Base-by-base conservation (phyloP, 2,329 filamentous ascomycete species). In the Botryotinia narcissicola region DNA sequence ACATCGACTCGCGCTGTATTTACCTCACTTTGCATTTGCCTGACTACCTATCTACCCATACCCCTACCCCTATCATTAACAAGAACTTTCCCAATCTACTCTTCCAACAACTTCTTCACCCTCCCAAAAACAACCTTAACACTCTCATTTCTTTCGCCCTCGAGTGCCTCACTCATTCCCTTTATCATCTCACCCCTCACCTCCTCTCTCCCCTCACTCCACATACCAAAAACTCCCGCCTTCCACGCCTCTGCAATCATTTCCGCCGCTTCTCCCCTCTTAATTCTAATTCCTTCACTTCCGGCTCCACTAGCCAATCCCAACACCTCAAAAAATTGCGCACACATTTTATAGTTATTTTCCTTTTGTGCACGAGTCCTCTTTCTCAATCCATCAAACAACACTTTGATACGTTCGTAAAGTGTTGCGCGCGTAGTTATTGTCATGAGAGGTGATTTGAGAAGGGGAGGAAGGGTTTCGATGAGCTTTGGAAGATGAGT, bases 241-340 rank as follows among this genome's bases (percentile, higher is more conserved):
- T 70, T 70, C 48, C 80, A 69, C 8, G 78, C 78, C 62, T 77
- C 74, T 7, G 78, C 76, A 12, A 81, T 76, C 72, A 76, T 76
- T 44, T 79, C 78, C 18, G 79, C 80, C 42, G 81, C 80, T 59
- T 82, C 80, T 1, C 74, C 78, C 54, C 80, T 78, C 75, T 81
- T 81, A 14, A 76, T 71, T 70, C 81, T 77, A 73, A 81, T 74
- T 3, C 73, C 72, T 69, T 82, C 81, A 62, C 74, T 80, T 1
- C 81, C 81, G 12, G 79, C 76, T 35, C 79, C 79, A 70, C 79
- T 78, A 3, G 76, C 72, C 9, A 82, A 66, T 64, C 81, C 79
- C 29, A 82, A 54, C 5, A 78, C 10, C n/a, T 68, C 69, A 61
- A 81, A 79, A 48, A 78, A 80, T 0, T 73, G 72, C 18, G 75